phyloP scores from a whole-genome alignment of 139 green algal species.

The Spirogloea muscicola region DNA sequence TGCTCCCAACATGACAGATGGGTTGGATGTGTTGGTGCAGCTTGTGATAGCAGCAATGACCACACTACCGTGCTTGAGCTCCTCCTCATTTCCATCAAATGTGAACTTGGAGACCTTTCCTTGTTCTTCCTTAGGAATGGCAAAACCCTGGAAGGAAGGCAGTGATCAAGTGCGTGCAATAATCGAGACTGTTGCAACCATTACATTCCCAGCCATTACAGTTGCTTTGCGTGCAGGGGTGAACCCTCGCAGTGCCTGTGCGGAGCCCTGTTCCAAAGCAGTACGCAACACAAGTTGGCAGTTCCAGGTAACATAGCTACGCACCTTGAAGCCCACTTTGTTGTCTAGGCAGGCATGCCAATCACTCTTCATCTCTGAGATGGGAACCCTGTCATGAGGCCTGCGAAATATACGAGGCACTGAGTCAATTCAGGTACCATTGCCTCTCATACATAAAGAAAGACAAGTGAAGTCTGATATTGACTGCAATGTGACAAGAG shows the following conservation, averaged over 20 bases:
- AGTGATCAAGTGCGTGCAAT: too few species aligned
- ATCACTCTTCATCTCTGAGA: constrained; percentile 35
- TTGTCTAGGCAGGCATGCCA: constrained; percentile 43
- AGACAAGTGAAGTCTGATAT: too few species aligned
- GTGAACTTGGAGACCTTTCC: constrained; percentile 18
- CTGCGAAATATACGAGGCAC: constrained; percentile 10
- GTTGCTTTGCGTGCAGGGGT: too few species aligned
- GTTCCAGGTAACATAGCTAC: too few species aligned
- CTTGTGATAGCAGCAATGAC: constrained; percentile 43
- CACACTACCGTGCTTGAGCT: constrained; percentile 24
- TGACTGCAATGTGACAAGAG: too few species aligned
- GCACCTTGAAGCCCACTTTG: constrained; percentile 42
- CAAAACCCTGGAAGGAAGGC: constrained; percentile 34
- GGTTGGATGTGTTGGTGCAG: constrained; percentile 52
- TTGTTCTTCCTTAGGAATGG: constrained; percentile 23
- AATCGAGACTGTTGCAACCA: too few species aligned
- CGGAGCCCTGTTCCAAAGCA: too few species aligned
- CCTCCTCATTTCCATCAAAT: not conserved
- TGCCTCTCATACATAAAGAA: not conserved
- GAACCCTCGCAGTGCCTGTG: too few species aligned
- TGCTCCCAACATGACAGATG: constrained; percentile 39
- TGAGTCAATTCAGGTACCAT: not conserved
- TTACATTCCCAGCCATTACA: too few species aligned
- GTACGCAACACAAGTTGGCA: too few species aligned
- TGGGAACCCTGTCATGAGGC: constrained; percentile 20